Conservation (phyloP, 2,329 filamentous ascomycete species). For the Penicillium sp. region DNA sequence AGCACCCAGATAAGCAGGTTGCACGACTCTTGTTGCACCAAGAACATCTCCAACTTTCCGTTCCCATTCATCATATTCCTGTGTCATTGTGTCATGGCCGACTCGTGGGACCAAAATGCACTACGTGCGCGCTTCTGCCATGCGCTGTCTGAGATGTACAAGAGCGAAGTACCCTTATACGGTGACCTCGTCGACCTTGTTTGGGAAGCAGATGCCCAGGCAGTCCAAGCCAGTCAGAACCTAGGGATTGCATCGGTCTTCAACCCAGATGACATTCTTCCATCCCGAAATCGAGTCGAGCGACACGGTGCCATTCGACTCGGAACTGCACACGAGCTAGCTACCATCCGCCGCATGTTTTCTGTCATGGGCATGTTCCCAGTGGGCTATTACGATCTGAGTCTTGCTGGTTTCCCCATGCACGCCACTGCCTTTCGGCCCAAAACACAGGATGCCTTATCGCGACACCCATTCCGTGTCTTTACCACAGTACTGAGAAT, state of each 20-base stretch:
- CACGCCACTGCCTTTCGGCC: conserved; percentile 55
- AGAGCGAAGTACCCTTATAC: conserved; percentile 35
- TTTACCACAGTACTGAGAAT: conserved; percentile 45
- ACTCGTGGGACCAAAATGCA: conserved; percentile 19
- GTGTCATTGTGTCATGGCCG: conserved; percentile 15
- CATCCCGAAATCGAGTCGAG: conserved; percentile 32
- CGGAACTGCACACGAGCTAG: conserved; percentile 47
- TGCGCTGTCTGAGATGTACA: conserved; percentile 39
- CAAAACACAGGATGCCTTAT: conserved; percentile 32
- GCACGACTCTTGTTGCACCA: too few species aligned
- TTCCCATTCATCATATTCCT: too few species aligned
- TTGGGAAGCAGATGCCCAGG: conserved; percentile 26
- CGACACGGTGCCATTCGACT: conserved; percentile 52
- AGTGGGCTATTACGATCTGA: conserved; percentile 55
- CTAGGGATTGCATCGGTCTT: conserved; percentile 2
- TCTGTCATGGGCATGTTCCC: conserved; percentile 49
- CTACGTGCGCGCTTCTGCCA: conserved; percentile 32
- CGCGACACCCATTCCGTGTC: conserved; percentile 47
- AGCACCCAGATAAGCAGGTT: too few species aligned
- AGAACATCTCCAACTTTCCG: too few species aligned
- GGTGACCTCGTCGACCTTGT: conserved; percentile 34
- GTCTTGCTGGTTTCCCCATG: conserved; percentile 49
- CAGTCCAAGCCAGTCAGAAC: conserved; percentile 15
- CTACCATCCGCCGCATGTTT: conserved; percentile 47
- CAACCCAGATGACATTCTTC: conserved; percentile 25